Evolutionary conservation across 1,284 basidiomycete genomes (phyloP), one percentile per base, ranked within the genome.

Genomic region (Moesziomyces sp.): DNA sequence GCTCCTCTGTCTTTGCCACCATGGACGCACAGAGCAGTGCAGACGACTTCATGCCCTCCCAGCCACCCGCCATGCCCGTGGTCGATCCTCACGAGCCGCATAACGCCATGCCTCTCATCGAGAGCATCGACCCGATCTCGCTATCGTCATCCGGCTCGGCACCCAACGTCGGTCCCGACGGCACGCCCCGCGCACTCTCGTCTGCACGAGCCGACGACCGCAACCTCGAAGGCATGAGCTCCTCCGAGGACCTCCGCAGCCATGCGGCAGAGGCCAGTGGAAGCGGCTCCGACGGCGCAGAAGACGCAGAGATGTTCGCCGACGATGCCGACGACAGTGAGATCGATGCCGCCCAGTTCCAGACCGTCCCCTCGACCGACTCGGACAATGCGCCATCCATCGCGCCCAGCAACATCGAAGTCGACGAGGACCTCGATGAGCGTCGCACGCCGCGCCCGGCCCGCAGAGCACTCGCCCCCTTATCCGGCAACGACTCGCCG

Each of bases 251-350:
- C 43, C 49, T 79, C 16, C 40, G 65, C 16, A 65, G 56, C 40
- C 61, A 69, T 19, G 59, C 57, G 5, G 69, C 60, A 13, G 75
- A 74, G 46, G 77, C 75, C 9, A 78, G 75, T 35, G 80, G 69
- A 8, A 82, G 81, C 49, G 79, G 79, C 8, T 81, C 79, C 48
- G 80, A 82, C 18, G 75, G 79, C 30, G 76, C 76, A 0, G 81
- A 80, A 46, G 80, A 82, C 38, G 74, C 71, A 10, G 81, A 81
- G n/a, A 79, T 80, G 78, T 72, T 68, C 50, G 71, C 66, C 13
- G 81, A 82, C 19, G 79, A 78, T 14, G 74, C 59, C 16, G 76
- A 74, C 28, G 70, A 76, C 48, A 71, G 70, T 43, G 72, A 77
- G 46, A 47, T 62, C 18, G 74, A 68, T n/a, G 65, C 52, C 4